A percentile compares a stretch with the other conserved stretches of the same genome.
These are phyloP conservation scores for Metschnikowia dekortorum DNA, from an alignment of 805 yeast genomes.

Conservation along the genomic window DNA sequence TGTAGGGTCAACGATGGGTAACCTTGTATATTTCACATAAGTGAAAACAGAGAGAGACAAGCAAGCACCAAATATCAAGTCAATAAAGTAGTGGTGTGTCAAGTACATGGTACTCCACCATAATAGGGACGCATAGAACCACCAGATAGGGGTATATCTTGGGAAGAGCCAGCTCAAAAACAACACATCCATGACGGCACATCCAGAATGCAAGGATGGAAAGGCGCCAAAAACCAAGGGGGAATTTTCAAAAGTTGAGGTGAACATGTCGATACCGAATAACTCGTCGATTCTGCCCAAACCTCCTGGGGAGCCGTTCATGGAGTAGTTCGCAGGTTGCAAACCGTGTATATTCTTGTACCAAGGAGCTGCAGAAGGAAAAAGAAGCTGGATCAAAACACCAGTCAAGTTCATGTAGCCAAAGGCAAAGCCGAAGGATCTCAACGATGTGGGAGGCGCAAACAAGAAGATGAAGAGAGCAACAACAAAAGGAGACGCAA, in stretches of 20 bases:
- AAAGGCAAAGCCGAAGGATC: conserved; percentile 86
- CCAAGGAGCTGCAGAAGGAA: conserved; percentile 99
- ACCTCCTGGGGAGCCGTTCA: conserved; percentile 96
- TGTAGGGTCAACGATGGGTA: conserved; percentile 56
- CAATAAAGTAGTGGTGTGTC: conserved; percentile 94
- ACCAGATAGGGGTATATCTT: conserved; percentile 55
- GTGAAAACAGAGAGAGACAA: conserved; percentile 68
- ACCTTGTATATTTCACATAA: conserved; percentile 58
- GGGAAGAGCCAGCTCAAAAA: conserved; percentile 86
- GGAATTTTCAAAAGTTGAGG: conserved; percentile 75
- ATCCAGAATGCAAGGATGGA: conserved; percentile 85
- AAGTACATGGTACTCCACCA: conserved; percentile 99
- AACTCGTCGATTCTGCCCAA: conserved; percentile 78
- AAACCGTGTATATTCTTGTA: conserved; percentile 80
- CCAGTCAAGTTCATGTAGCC: conserved; percentile 92
- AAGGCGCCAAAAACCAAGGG: conserved; percentile 93
- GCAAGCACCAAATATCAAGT: conserved; percentile 90
- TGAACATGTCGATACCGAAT: conserved; percentile 76
- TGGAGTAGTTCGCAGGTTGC: conserved; percentile 83
- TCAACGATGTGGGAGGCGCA: conserved; percentile 85
- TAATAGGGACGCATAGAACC: conserved; percentile 80
- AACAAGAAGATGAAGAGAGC: conserved; percentile 75
- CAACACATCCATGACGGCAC: conserved; percentile 89
- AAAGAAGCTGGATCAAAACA: conserved; percentile 72
- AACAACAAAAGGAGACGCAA: conserved; percentile 83